Evolutionary conservation across 1,284 basidiomycete genomes (phyloP), one percentile per base, ranked within the genome.

Genomic region (Phellinidium pouzarii): DNA sequence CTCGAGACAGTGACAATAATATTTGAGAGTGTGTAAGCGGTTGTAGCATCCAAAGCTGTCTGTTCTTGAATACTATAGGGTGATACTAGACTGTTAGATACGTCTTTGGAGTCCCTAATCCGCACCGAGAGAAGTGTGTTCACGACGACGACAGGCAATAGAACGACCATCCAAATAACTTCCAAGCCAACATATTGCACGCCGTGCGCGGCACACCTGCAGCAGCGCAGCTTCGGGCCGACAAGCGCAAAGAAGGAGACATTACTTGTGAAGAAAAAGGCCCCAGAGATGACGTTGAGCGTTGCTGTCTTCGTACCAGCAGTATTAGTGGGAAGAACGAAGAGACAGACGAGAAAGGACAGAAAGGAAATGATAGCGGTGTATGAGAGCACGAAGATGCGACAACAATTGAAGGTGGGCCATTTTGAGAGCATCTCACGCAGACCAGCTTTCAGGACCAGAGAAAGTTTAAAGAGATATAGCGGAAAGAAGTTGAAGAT

Each of bases 121-220:
- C 34, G 42, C 22, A 37, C 37, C 8, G 29, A 42, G 29, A 52
- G 25, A 6, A 37, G 29, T n/a, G 37, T 20, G 14, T 19, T 31
- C 14, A 31, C 44, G 17, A 19, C 17, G 20, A 52, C 26, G n/a
- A 52, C 36, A 3, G 43, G 42, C 22, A 52, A 20, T 2, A 25
- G 29, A 9, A 34, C 43, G 25, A 25, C 29, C 9, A 11, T 45
- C 19, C 29, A 52, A 4, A 52, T 11, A 19, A 38, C 31, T 23
- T 52, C 50, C 29, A 46, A n/a, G 9, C 50, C 50, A 25, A 52
- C 50, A 8, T 52, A 26, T 25, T 38, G 19, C 20, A n/a, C 25
- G 22, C 23, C n/a, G 7, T 29, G 27, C 19, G 17, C 4, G 9
- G 41, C 31, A 25, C 41, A n/a, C 19, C 49, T 42, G 34, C 42